Evolutionary conservation across 208 protist species (phyloP).

Genomic region (Crithidia mellificae): DNA sequence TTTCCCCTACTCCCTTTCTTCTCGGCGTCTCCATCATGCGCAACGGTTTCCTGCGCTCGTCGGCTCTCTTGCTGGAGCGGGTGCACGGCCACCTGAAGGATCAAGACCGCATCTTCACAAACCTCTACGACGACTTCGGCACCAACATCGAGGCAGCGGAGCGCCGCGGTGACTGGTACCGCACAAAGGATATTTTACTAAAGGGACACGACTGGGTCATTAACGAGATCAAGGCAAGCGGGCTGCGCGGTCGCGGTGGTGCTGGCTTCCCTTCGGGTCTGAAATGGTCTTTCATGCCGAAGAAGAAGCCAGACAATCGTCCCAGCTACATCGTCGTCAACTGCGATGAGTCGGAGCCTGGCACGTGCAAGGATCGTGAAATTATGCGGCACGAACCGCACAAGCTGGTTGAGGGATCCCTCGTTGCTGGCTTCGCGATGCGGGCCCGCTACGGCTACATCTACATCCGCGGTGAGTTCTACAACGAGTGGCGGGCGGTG

Average conservation of each 20-base stretch:
- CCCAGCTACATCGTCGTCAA: constrained; percentile 99
- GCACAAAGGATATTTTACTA: constrained; percentile 96
- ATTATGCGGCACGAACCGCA: constrained; percentile 99
- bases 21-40: constrained; percentile 18
- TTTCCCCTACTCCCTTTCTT: not conserved
- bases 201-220: constrained; percentile 98
- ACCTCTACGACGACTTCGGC: constrained; percentile 97
- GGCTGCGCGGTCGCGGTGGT: constrained; percentile 97
- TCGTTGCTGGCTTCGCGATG: constrained; percentile 98
- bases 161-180: constrained; percentile 97
- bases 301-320: constrained; percentile 88
- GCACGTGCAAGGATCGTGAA: constrained; percentile 99
- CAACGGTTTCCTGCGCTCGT: constrained; percentile 47
- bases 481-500: constrained; percentile 94
- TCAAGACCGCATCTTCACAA: constrained; percentile 98
- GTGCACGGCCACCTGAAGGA: constrained; percentile 94
- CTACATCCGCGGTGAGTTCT: constrained; percentile 99
- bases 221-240: constrained; percentile 96
- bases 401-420: constrained; percentile 98
- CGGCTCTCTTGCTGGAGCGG: constrained; percentile 43
- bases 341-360: constrained; percentile 99
- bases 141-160: constrained; percentile 91
- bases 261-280: constrained; percentile 98
- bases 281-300: constrained; percentile 99
- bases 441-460: constrained; percentile 97